Base-by-base conservation (phyloP, 2,329 filamentous ascomycete species). In the Lachnum nothofagi region DNA sequence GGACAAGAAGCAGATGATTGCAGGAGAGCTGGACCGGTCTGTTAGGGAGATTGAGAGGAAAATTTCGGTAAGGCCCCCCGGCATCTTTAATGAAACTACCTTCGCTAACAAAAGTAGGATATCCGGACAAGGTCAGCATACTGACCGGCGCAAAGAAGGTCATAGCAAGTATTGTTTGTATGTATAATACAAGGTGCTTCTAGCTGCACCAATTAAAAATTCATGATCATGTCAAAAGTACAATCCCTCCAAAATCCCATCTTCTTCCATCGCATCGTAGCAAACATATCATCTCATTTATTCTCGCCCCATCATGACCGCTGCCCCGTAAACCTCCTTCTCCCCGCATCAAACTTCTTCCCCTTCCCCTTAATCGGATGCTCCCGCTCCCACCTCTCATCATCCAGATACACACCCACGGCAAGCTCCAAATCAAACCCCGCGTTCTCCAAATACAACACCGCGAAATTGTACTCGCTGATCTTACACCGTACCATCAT, bases 1-100 rank as follows among this genome's bases (percentile, higher is more conserved):
- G 59, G 91, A 96, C 62, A 91, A 88, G 74, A 95, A 96, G 76
- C 83, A 89, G 69, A 90, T 91, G 80, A 95, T 98, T 72, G 91
- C 91, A 2, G 90, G 80, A 43, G 91, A 97, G 69, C 70, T 97
- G 59, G 93, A 97, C 69, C 83, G 93, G 50, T 91, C 88, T 35
- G 83, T 96, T 47, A 74, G 89, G 60, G 88, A 97, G 70, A 93
- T 98, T 63, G 94, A 98, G 75, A 83, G 93, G 63, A 96, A 96
- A 72, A 91, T 98, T 64, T 90, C 87, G 57, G 76, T 79, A 68
- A 66, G 73, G 69, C 35, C 24, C 20, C 33, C 22, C 10, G 10
- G 20, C 17, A 25, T 35, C 17, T 31, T 42, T 4, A 31, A 10
- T 24, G 35, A 14, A 12, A 38, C 40, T 44, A 41, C 25, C n/a